phyloP scores from a whole-genome alignment of 2,329 filamentous ascomycete genomes.

The Penicillium sp. region DNA sequence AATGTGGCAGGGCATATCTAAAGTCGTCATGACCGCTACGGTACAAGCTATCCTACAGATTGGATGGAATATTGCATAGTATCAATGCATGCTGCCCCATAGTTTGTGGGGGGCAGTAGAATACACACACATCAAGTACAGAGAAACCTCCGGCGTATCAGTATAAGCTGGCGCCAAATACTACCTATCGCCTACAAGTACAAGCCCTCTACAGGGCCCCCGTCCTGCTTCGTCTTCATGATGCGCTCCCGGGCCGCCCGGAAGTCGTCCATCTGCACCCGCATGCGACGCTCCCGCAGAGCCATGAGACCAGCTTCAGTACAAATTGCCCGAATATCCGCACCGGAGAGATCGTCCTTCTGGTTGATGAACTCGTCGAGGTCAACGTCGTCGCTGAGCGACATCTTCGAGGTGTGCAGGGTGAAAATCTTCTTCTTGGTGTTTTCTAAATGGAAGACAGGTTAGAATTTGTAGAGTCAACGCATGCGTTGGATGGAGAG shows the following conservation, averaged over 20 bases:
- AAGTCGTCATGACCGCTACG: no score
- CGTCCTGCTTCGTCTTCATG: conserved; percentile 97
- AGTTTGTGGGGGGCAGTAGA: conserved; percentile 24
- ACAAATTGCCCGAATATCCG: conserved; percentile 98
- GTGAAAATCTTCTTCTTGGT: conserved; percentile 98
- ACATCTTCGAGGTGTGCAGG: conserved; percentile 99
- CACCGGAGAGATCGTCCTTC: conserved; percentile 95
- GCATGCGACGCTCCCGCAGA: conserved; percentile 91
- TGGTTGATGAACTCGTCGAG: conserved; percentile 98
- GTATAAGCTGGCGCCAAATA: conserved; percentile 7
- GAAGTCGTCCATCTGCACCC: conserved; percentile 99
- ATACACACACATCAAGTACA: conserved; percentile 26
- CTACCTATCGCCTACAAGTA: conserved; percentile 71
- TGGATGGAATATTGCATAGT: background rate
- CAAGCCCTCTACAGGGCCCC: conserved; percentile 87
- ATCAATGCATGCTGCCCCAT: conserved; percentile 15
- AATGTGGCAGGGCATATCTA: background rate
- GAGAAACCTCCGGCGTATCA: conserved; percentile 6
- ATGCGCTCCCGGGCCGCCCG: conserved; percentile 88
- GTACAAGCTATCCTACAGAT: background rate
- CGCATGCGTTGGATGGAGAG: background rate
- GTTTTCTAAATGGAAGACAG: conserved; percentile 58
- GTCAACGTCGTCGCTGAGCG: conserved; percentile 91
- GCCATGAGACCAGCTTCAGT: conserved; percentile 95
- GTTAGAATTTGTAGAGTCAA: conserved; percentile 23